Conservation (phyloP, 352 stramenopile genomes). For the Pythium sukuiense region DNA sequence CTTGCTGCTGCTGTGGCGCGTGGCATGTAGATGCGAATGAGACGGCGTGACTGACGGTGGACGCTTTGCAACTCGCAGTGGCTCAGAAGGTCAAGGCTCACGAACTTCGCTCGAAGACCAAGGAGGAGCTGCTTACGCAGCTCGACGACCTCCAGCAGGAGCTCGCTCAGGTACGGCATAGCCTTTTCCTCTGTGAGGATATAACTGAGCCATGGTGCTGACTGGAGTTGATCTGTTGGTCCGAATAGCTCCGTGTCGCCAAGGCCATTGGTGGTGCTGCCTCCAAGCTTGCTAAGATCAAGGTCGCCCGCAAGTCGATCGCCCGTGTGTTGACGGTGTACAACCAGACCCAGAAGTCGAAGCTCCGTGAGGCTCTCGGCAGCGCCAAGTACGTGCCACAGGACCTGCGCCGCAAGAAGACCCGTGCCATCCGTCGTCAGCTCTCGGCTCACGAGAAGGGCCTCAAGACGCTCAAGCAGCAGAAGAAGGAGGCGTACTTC, state of each 20-base stretch:
- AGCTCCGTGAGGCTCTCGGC: conserved; percentile 93
- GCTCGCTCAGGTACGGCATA: conserved; percentile 78
- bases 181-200: background rate
- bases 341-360: conserved; percentile 99
- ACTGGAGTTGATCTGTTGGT: background rate
- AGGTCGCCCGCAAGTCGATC: conserved; percentile 98
- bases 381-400: conserved; percentile 97
- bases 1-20: background rate
- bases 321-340: conserved; percentile 99
- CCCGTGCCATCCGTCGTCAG: conserved; percentile 95
- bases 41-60: conserved; percentile 22
- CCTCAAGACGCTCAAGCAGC: conserved; percentile 93
- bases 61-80: conserved; percentile 23
- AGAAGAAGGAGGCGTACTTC: conserved; percentile 97
- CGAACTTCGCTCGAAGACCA: conserved; percentile 97
- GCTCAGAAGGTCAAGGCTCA: conserved; percentile 95
- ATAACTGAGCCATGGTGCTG: no score
- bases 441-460: conserved; percentile 95
- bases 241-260: conserved; percentile 94
- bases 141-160: conserved; percentile 99
- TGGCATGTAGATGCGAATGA: background rate
- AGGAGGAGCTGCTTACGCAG: conserved; percentile 97
- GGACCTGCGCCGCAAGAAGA: conserved; percentile 99
- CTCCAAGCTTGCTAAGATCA: conserved; percentile 99
- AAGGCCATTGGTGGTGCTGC: conserved; percentile 99